Evolutionary conservation across 2,329 filamentous ascomycete species (phyloP).

Genomic region (Colletotrichum truncatum): DNA sequence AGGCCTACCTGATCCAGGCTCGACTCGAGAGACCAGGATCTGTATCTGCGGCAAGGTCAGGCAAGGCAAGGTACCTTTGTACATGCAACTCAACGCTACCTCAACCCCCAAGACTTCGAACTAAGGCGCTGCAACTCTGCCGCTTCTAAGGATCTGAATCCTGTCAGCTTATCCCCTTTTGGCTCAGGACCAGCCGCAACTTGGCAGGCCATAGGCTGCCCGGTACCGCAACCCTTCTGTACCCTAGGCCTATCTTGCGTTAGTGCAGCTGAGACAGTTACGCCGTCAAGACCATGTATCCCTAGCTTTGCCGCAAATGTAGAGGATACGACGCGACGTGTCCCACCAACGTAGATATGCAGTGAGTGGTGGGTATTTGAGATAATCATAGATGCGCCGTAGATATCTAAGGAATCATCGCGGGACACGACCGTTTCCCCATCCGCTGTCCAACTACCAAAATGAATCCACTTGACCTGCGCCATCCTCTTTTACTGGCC

Average conservation of each 20-base stretch:
- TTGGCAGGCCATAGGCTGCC: background rate
- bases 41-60: background rate
- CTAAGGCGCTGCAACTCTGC: slow-evolving; percentile 18
- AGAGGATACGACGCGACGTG: background rate
- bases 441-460: background rate
- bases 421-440: background rate
- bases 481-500: background rate
- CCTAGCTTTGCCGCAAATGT: background rate
- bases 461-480: background rate
- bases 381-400: background rate
- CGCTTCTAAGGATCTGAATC: slow-evolving; percentile 21
- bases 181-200: slow-evolving; percentile 4
- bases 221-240: background rate
- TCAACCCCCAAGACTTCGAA: background rate
- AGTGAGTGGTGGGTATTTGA: background rate
- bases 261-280: background rate
- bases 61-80: background rate
- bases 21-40: background rate
- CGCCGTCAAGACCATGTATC: background rate
- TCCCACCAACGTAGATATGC: background rate
- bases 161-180: slow-evolving; percentile 23
- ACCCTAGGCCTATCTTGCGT: slow-evolving; percentile 2
- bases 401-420: slow-evolving; percentile 8
- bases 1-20: background rate
- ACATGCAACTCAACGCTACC: background rate